Conservation (phyloP, 352 stramenopile species). For the Globisporangium irregulare region DNA sequence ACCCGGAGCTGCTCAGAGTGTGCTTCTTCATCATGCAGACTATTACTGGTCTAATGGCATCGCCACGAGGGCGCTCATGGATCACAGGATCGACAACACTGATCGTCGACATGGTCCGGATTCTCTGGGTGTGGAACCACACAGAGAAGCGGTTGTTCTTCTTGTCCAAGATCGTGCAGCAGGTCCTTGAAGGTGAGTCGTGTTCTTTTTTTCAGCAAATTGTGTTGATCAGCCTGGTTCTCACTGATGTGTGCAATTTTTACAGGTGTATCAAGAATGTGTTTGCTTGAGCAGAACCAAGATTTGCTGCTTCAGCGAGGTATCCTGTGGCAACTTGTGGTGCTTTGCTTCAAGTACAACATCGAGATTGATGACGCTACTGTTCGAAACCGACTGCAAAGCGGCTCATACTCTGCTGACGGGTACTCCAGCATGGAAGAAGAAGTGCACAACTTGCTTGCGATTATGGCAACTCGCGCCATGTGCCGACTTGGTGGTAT, state of each 20-base stretch:
- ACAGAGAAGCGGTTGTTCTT: constrained; percentile 35
- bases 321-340: constrained; percentile 67
- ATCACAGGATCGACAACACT: constrained; percentile 58
- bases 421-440: constrained; percentile 39
- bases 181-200: constrained; percentile 70
- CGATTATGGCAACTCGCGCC: constrained; percentile 63
- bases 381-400: constrained; percentile 40
- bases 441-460: constrained; percentile 70
- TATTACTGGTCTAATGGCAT: constrained; percentile 62
- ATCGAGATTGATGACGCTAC: constrained; percentile 49
- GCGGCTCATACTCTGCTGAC: constrained; percentile 31
- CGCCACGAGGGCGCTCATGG: constrained; percentile 52
- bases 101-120: constrained; percentile 61
- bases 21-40: constrained; percentile 72
- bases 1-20: constrained; percentile 38
- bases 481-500: constrained; percentile 69
- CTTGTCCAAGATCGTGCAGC: constrained; percentile 63
- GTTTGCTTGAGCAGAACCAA: constrained; percentile 58
- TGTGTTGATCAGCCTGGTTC: not conserved
- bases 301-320: constrained; percentile 43
- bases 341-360: constrained; percentile 71
- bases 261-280: constrained; percentile 63
- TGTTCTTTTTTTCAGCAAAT: not conserved
- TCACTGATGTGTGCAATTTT: not conserved
- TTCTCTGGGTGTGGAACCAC: constrained; percentile 80